Evolutionary conservation across 768 basidiomycete species (phyloP).

Genomic region (Rhodocollybia butyracea): DNA sequence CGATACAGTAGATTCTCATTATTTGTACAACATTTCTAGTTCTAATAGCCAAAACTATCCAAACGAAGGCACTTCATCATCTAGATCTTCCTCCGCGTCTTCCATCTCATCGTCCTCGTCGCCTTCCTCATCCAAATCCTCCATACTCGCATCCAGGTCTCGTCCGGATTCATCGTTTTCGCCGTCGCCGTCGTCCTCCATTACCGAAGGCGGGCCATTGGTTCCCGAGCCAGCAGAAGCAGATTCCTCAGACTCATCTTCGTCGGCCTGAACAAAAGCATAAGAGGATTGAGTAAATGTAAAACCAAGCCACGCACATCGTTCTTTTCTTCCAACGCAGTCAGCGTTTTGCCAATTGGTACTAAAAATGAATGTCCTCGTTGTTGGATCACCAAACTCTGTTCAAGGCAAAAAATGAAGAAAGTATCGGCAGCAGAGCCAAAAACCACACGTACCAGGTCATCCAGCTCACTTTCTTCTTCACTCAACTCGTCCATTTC

Average conservation of each 20-base stretch:
- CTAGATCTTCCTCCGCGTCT: slow-evolving; percentile 21
- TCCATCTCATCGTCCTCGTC: slow-evolving; percentile 32
- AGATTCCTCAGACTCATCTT: slow-evolving; percentile 44
- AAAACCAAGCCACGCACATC: slow-evolving; percentile 52
- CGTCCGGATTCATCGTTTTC: slow-evolving; percentile 1
- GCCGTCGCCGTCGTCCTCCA: slow-evolving; percentile 45
- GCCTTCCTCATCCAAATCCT: slow-evolving; percentile 48
- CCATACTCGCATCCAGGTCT: slow-evolving; percentile 63
- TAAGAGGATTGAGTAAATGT: neutral
- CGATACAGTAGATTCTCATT: too few species aligned
- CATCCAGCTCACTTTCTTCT: slow-evolving; percentile 80
- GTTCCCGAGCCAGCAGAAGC: slow-evolving; percentile 33
- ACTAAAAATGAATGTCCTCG: slow-evolving; percentile 67
- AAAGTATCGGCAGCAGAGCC: neutral
- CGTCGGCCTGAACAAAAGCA: slow-evolving; percentile 33
- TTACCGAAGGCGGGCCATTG: slow-evolving; percentile 36
- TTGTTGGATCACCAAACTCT: slow-evolving; percentile 61
- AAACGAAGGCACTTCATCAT: too few species aligned
- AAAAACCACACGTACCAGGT: slow-evolving; percentile 44
- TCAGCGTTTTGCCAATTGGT: slow-evolving; percentile 70
- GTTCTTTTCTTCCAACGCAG: slow-evolving; percentile 81
- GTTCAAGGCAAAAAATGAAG: slow-evolving; percentile 1
- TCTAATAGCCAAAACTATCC: too few species aligned
- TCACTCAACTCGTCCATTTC: slow-evolving; percentile 86
- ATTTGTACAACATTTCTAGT: too few species aligned